phyloP scores from a whole-genome alignment of 1,284 basidiomycete species.

The Spongiforma sp. region DNA sequence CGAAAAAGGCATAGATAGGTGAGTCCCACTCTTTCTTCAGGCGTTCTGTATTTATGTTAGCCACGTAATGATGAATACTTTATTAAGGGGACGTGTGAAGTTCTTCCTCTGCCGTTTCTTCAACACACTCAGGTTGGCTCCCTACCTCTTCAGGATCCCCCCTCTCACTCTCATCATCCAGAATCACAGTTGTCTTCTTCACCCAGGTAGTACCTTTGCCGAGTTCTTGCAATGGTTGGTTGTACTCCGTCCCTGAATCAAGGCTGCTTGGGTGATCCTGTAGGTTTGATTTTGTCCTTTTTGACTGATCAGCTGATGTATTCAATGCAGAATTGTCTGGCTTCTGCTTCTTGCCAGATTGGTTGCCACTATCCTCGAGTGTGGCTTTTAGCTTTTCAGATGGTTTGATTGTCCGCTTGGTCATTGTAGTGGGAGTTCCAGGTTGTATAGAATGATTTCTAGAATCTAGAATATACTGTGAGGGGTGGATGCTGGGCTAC shows the following conservation, averaged over 20 bases:
- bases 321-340: too few species aligned
- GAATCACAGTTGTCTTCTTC: neutral
- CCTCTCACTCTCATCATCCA: neutral
- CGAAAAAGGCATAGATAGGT: neutral
- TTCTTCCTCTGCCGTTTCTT: neutral
- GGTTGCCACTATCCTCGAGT: neutral
- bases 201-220: neutral
- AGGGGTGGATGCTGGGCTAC: neutral
- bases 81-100: neutral
- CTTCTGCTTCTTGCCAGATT: neutral
- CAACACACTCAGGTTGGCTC: neutral
- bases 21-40: neutral
- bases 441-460: neutral
- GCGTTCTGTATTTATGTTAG: neutral
- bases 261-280: too few species aligned
- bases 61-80: neutral
- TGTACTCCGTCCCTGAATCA: neutral
- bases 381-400: neutral
- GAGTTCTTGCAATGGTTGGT: neutral
- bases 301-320: neutral
- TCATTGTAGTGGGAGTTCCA: neutral
- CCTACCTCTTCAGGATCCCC: neutral
- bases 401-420: neutral
- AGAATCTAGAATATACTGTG: too few species aligned
- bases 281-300: neutral